Evolutionary conservation across 2,329 filamentous ascomycete species (phyloP).

Genomic region (Aspergillaceae sp.): DNA sequence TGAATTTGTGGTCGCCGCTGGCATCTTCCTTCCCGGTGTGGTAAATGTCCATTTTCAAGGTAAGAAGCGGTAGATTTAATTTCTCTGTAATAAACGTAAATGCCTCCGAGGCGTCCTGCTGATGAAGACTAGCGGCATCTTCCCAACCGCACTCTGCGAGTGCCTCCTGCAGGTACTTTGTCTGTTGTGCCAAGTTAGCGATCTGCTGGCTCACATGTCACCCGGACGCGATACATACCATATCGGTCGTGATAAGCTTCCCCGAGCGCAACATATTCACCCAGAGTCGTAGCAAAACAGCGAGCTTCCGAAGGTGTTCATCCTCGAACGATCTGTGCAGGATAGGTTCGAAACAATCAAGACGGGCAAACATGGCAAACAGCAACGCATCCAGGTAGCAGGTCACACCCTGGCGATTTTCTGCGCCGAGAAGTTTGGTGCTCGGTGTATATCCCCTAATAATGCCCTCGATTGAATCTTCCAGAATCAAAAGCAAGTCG

Average conservation of each 20-base stretch:
- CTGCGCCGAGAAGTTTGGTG: slow-evolving; percentile 69
- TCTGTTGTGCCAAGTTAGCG: slow-evolving; percentile 43
- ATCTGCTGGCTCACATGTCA: slow-evolving; percentile 7
- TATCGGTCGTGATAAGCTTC: slow-evolving; percentile 72
- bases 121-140: slow-evolving; percentile 65
- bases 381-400: slow-evolving; percentile 88
- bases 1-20: slow-evolving; percentile 84
- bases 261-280: slow-evolving; percentile 85
- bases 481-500: slow-evolving; percentile 66
- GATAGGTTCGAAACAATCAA: slow-evolving; percentile 89
- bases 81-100: slow-evolving; percentile 92
- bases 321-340: slow-evolving; percentile 71
- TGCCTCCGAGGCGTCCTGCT: slow-evolving; percentile 93
- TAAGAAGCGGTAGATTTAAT: slow-evolving; percentile 76
- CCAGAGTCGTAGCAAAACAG: slow-evolving; percentile 75
- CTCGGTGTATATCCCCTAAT: slow-evolving; percentile 65
- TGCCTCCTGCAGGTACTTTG: slow-evolving; percentile 70
- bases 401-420: slow-evolving; percentile 79
- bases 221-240: slow-evolving; percentile 45
- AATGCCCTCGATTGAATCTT: slow-evolving; percentile 71
- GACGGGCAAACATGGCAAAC: slow-evolving; percentile 89
- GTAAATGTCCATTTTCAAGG: slow-evolving; percentile 88
- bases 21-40: slow-evolving; percentile 79
- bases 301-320: slow-evolving; percentile 61
- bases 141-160: slow-evolving; percentile 81